These are phyloP conservation scores for Globisporangium canariense DNA, from an alignment of 352 stramenopile species.

Conservation along the genomic window DNA sequence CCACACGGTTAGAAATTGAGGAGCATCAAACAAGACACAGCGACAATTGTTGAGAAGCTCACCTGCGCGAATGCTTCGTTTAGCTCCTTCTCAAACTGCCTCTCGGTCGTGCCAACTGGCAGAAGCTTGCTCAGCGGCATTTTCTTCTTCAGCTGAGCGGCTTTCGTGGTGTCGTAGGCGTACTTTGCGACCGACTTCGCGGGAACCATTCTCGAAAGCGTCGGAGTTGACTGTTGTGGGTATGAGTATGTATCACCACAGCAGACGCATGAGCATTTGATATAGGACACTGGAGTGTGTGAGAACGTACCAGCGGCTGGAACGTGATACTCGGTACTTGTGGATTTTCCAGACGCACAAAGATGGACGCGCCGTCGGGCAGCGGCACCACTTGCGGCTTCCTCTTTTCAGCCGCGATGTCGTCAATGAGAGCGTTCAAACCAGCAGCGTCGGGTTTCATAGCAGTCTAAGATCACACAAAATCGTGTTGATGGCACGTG, in stretches of 20 bases:
- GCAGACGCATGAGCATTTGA: background rate
- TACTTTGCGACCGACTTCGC: constrained; percentile 37
- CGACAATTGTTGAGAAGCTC: background rate
- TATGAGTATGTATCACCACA: background rate
- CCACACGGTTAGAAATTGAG: background rate
- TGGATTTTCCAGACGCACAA: constrained; percentile 63
- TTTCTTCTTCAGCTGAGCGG: constrained; percentile 58
- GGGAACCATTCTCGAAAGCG: constrained; percentile 46
- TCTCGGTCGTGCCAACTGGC: constrained; percentile 26
- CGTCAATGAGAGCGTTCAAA: constrained; percentile 31
- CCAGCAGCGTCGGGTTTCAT: constrained; percentile 24
- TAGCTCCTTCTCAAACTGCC: constrained; percentile 67
- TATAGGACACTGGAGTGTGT: background rate
- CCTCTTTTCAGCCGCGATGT: constrained; percentile 42
- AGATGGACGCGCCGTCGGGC: constrained; percentile 46
- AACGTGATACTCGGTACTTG: constrained; percentile 36
- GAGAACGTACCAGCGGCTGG: constrained; percentile 38
- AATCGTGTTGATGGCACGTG: background rate
- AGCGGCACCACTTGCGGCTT: constrained; percentile 32
- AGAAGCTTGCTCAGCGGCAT: constrained; percentile 53
- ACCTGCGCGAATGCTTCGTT: constrained; percentile 62
- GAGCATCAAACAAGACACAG: background rate
- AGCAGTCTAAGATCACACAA: constrained; percentile 22
- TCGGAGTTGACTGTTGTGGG: constrained; percentile 15
- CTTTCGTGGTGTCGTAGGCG: constrained; percentile 43